phyloP scores from a whole-genome alignment of 2,329 filamentous ascomycete genomes.

The Cercospora beticola region DNA sequence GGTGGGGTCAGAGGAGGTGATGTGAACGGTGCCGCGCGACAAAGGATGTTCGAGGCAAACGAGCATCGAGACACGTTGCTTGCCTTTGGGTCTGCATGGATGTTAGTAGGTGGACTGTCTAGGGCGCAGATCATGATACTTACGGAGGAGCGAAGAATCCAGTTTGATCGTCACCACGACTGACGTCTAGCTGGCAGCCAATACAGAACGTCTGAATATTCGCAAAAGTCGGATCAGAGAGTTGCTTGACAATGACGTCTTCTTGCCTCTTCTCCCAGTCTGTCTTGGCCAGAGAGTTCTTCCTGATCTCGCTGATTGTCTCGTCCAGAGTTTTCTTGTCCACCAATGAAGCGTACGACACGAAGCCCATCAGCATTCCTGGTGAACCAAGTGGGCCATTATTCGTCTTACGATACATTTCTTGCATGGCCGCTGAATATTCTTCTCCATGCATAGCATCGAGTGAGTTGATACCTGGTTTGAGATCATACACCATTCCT shows the following conservation, averaged over 20 bases:
- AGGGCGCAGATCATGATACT: background rate
- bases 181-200: slow-evolving; percentile 35
- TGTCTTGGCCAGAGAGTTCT: slow-evolving; percentile 38
- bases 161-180: slow-evolving; percentile 32
- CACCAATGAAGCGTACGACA: slow-evolving; percentile 37
- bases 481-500: slow-evolving; percentile 36
- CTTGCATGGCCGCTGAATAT: slow-evolving; percentile 37
- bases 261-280: slow-evolving; percentile 40
- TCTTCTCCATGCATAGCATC: slow-evolving; percentile 40
- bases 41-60: slow-evolving; percentile 35
- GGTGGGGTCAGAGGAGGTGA: slow-evolving; percentile 29
- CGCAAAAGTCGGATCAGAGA: slow-evolving; percentile 37
- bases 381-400: slow-evolving; percentile 39
- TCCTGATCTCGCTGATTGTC: slow-evolving; percentile 35
- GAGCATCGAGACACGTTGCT: slow-evolving; percentile 34
- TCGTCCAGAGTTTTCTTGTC: slow-evolving; percentile 32
- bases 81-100: slow-evolving; percentile 29
- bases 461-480: slow-evolving; percentile 35
- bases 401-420: slow-evolving; percentile 37
- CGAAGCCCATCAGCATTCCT: slow-evolving; percentile 40
- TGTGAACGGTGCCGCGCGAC: slow-evolving; percentile 36
- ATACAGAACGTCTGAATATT: slow-evolving; percentile 43
- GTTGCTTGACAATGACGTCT: slow-evolving; percentile 37
- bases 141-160: slow-evolving; percentile 36
- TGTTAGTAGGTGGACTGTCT: background rate